These are phyloP conservation scores for Penicillium tannophilum DNA, from an alignment of 495 filamentous ascomycete genomes.

Conservation along the genomic window DNA sequence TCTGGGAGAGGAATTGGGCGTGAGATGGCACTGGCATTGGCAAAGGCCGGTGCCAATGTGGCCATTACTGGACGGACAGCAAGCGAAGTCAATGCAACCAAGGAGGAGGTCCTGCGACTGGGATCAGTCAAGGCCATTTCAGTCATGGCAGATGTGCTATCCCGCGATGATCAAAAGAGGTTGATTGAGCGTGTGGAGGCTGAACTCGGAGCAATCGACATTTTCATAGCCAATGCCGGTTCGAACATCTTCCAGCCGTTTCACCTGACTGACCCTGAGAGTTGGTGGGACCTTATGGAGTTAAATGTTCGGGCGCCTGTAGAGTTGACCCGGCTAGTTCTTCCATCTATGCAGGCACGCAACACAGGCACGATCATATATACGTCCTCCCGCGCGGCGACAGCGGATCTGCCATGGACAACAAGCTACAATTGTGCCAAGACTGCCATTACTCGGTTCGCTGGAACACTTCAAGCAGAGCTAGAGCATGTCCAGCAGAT, in stretches of 20 bases:
- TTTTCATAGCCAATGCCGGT: not conserved
- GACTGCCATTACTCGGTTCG: not conserved
- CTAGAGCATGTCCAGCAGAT: not conserved
- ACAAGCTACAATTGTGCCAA: slow-evolving; percentile 1
- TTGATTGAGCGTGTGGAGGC: not conserved
- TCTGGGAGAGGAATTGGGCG: slow-evolving; percentile 72
- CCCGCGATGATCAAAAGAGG: not conserved
- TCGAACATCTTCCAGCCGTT: not conserved
- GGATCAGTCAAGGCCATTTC: not conserved
- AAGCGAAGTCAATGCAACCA: not conserved
- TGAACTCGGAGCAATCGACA: not conserved
- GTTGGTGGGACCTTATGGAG: slow-evolving; percentile 1
- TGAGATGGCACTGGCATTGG: slow-evolving; percentile 63
- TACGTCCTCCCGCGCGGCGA: not conserved
- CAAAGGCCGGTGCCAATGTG: slow-evolving; percentile 74
- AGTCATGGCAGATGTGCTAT: not conserved
- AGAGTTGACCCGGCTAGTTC: not conserved
- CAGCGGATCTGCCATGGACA: not conserved
- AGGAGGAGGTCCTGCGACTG: not conserved
- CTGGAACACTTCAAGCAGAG: not conserved
- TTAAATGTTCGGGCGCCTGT: not conserved
- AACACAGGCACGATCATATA: not conserved
- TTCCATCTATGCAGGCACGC: not conserved
- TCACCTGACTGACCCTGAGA: not conserved
- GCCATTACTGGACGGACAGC: slow-evolving; percentile 44